Evolutionary conservation across 2,329 filamentous ascomycete genomes (phyloP), one percentile per base, ranked within the genome.

Genomic region (Geosmithia flava): DNA sequence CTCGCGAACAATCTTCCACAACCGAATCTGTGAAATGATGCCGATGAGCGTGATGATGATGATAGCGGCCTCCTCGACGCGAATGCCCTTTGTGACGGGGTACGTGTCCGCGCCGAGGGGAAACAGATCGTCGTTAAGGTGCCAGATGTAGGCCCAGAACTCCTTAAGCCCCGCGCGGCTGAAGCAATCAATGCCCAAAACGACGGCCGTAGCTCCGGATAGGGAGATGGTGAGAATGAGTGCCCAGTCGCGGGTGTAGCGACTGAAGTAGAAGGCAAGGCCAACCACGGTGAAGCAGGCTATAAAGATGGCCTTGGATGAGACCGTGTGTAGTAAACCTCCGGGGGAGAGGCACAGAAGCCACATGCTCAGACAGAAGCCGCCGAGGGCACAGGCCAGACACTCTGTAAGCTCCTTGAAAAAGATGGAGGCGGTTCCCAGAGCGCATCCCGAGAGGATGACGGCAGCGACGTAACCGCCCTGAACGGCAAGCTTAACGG

Each of bases 131-230:
- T 80, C 70, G 62, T 96, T 96, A 40, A 97, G 66, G 44, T 69
- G 70, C 91, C 91, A 97, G 39, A 95, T 74, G 61, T 94, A 97
- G 6, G 87, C 76, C 91, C 91, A 97, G 55, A 96, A 96, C 62
- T 97, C 91, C 63, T 95, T 96, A 56, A 95, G 69, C 0, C 91
- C 91, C n/a, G 89, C 88, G 52, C 81, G 74, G 57, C 83, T 91
- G 57, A 91, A 94, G 63, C 88, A 95, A 62, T 97, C 91, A 50
- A 97, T 85, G 2, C 91, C 91, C 2, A 97, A 66, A 15, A 95
- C 77, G 1, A 84, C 72, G 3, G 79, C 79, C 0, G 88, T 95
- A 3, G 88, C 83, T 7, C 91, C 91, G 4, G 80, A 75, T 59
- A 96, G 94, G 0, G 90, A 79, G 13, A 88, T 88, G 45, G 78